These are phyloP conservation scores for Camelina laxa DNA, from an alignment of 345 rosid species.

Conservation along the genomic window DNA sequence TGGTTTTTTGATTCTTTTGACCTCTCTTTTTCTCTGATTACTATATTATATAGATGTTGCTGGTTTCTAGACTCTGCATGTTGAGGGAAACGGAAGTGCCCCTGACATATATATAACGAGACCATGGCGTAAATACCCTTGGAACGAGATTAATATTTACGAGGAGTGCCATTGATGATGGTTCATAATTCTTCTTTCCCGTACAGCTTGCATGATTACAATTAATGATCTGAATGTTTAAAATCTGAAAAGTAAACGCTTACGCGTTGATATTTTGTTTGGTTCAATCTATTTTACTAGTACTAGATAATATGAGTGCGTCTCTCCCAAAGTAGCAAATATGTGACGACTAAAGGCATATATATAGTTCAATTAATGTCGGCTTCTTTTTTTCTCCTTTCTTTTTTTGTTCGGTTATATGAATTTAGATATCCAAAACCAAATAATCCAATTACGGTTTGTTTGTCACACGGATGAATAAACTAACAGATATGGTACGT, in stretches of 20 bases:
- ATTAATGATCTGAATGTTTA: constrained; percentile 25
- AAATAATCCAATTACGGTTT: background rate
- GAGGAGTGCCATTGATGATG: constrained; percentile 28
- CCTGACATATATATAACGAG: constrained; percentile 34
- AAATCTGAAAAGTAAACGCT: constrained; percentile 33
- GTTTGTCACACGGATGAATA: background rate
- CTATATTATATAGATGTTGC: background rate
- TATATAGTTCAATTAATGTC: background rate
- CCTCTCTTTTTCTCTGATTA: constrained; percentile 10
- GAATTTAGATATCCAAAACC: background rate
- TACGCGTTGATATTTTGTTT: constrained; percentile 23
- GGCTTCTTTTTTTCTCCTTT: background rate
- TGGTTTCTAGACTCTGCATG: constrained; percentile 44
- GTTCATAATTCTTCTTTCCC: constrained; percentile 25
- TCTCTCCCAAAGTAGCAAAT: background rate
- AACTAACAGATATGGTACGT: background rate
- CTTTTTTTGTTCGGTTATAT: background rate
- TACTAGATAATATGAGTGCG: background rate
- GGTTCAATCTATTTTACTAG: background rate
- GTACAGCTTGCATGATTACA: constrained; percentile 29
- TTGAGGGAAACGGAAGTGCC: constrained; percentile 14
- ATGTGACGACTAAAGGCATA: background rate
- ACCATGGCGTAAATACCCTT: constrained; percentile 36
- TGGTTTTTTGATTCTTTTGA: constrained; percentile 22
- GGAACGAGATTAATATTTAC: constrained; percentile 23